phyloP scores from a whole-genome alignment of 192 early-diverging fungal species.

The Backusella tuberculispora region DNA sequence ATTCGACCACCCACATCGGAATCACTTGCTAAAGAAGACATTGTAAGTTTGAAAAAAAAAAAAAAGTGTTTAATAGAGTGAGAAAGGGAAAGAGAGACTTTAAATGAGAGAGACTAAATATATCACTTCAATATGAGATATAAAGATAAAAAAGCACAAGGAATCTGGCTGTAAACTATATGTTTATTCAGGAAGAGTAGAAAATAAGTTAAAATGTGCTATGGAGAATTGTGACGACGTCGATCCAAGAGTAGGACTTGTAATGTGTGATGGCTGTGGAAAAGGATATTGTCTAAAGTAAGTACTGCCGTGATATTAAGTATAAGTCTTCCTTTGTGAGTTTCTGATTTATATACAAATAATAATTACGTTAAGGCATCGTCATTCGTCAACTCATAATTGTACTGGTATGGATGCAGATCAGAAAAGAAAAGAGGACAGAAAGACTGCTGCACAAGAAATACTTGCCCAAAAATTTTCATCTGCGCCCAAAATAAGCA shows the following conservation, averaged over 20 bases:
- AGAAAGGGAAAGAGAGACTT: too few relatives aligned
- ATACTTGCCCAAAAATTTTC: constrained; percentile 12
- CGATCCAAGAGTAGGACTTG: constrained; percentile 22
- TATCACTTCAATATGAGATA: not conserved
- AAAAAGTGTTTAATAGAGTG: not conserved
- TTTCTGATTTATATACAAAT: not conserved
- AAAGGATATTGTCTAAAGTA: constrained; percentile 22
- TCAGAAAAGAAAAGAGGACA: constrained; percentile 10
- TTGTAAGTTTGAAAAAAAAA: not conserved
- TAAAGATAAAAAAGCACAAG: constrained; percentile 14
- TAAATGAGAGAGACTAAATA: too few relatives aligned
- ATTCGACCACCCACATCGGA: not conserved
- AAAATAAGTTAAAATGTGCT: not conserved
- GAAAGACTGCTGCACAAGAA: constrained; percentile 19
- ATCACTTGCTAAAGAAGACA: not conserved
- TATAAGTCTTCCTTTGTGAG: not conserved
- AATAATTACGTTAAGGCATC: constrained; percentile 4
- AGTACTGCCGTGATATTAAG: not conserved
- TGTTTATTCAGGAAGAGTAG: not conserved
- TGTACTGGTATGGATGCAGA: not conserved
- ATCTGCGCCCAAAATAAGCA: not conserved
- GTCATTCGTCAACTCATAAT: constrained; percentile 9
- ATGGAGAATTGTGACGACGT: constrained; percentile 17
- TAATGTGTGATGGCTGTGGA: constrained; percentile 14
- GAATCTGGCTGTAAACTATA: constrained; percentile 10